These are phyloP conservation scores for Abelmoschus esculentus DNA, from an alignment of 345 rosid genomes.

Conservation along the genomic window DNA sequence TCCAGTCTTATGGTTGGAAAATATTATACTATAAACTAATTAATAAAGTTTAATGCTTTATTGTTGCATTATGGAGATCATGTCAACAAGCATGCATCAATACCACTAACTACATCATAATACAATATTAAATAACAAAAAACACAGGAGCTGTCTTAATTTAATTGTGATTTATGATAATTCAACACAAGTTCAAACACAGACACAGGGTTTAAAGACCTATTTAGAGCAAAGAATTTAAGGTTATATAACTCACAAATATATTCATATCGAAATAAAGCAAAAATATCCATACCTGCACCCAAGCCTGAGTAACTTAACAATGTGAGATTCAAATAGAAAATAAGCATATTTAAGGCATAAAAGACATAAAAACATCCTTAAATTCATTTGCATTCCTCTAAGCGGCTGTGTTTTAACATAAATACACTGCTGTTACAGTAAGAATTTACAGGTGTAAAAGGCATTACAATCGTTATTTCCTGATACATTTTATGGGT, in stretches of 20 bases:
- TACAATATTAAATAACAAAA: no score
- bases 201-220: no score
- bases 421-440: background rate
- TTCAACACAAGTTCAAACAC: background rate
- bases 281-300: no score
- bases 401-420: background rate
- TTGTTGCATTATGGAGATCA: background rate
- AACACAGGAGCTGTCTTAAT: background rate
- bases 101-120: background rate
- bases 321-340: background rate
- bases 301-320: no score
- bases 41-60: background rate
- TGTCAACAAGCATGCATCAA: background rate
- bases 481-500: background rate
- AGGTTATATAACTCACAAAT: no score
- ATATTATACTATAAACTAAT: background rate
- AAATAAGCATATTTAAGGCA: background rate
- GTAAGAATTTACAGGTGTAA: background rate
- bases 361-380: background rate
- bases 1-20: background rate
- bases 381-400: background rate
- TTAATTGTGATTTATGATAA: background rate
- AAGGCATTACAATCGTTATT: background rate
- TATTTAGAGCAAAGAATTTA: no score
- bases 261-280: no score